A percentile compares a stretch with the other conserved stretches of the same genome.
Evolutionary conservation across 352 stramenopile genomes (phyloP).

Genomic region (Vaucheria bursata): DNA sequence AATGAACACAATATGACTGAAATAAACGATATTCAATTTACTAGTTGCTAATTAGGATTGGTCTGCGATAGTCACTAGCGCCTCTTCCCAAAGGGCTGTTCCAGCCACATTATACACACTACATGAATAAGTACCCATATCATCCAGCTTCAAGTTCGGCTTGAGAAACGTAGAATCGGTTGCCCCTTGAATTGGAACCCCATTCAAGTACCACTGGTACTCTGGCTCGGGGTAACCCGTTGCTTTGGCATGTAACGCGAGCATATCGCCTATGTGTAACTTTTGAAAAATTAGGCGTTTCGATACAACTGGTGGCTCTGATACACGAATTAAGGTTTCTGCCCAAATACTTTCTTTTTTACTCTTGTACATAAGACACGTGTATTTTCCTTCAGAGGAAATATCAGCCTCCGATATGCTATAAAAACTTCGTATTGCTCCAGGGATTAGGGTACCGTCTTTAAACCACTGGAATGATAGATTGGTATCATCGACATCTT

Average conservation of each 20-base stretch:
- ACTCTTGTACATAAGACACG: not conserved
- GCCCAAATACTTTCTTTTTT: not conserved
- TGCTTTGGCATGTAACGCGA: slow-evolving; percentile 1
- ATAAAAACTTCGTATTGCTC: not conserved
- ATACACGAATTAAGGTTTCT: not conserved
- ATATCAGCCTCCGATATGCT: not conserved
- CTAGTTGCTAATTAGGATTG: not conserved
- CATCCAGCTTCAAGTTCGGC: not conserved
- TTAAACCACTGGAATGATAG: slow-evolving; percentile 10
- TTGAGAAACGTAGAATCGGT: not conserved
- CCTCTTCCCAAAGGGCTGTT: slow-evolving; percentile 2
- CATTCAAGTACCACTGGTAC: not conserved
- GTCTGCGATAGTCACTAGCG: not conserved
- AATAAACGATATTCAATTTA: no score
- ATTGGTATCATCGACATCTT: no score
- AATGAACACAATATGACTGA: no score
- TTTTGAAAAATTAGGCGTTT: not conserved
- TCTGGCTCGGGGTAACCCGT: not conserved
- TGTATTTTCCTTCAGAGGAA: not conserved
- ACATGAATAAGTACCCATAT: slow-evolving; percentile 5
- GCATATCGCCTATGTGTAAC: not conserved
- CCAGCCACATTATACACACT: not conserved
- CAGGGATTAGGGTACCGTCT: not conserved
- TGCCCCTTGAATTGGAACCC: not conserved
- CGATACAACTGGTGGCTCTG: not conserved